A percentile compares a stretch with the other conserved stretches of the same genome.
Conservation (phyloP, 1,284 basidiomycete genomes). For the Ustilago lituana region DNA sequence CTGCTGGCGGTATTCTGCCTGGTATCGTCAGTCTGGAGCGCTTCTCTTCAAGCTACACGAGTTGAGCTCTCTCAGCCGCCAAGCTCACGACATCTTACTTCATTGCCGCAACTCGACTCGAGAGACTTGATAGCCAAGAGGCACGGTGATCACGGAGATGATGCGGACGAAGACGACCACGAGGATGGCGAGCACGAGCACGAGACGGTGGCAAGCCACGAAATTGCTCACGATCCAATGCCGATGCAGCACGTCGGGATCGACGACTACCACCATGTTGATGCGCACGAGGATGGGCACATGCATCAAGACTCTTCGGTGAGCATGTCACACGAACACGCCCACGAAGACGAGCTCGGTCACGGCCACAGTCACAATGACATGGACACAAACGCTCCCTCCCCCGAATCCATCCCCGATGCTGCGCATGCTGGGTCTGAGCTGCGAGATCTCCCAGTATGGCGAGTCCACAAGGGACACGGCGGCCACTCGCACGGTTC, state of each 20-base stretch:
- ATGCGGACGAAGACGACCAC: slow-evolving; percentile 10
- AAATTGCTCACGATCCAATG: no score
- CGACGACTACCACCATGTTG: neutral
- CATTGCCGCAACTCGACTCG: neutral
- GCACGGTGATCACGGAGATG: slow-evolving; percentile 38
- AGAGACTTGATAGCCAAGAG: slow-evolving; percentile 7
- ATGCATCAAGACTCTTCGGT: no score
- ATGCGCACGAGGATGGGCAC: slow-evolving; percentile 2
- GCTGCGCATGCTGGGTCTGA: slow-evolving; percentile 13
- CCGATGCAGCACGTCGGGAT: neutral
- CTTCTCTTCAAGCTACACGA: slow-evolving; percentile 5
- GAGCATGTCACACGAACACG: slow-evolving; percentile 1
- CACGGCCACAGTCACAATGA: slow-evolving; percentile 12
- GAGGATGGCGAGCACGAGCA: slow-evolving; percentile 5
- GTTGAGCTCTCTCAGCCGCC: slow-evolving; percentile 6
- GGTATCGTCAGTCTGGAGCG: slow-evolving; percentile 1
- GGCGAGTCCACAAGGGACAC: slow-evolving; percentile 29
- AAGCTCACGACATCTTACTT: neutral
- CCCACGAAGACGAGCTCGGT: neutral
- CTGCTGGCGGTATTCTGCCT: slow-evolving; percentile 9
- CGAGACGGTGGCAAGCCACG: neutral
- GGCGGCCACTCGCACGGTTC: slow-evolving; percentile 48
- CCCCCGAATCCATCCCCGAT: slow-evolving; percentile 16
- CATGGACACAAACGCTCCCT: slow-evolving; percentile 11
- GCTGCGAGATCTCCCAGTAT: slow-evolving; percentile 23